Base-by-base conservation (phyloP, 257 asterid genomes). In the Scutellaria barbata region DNA sequence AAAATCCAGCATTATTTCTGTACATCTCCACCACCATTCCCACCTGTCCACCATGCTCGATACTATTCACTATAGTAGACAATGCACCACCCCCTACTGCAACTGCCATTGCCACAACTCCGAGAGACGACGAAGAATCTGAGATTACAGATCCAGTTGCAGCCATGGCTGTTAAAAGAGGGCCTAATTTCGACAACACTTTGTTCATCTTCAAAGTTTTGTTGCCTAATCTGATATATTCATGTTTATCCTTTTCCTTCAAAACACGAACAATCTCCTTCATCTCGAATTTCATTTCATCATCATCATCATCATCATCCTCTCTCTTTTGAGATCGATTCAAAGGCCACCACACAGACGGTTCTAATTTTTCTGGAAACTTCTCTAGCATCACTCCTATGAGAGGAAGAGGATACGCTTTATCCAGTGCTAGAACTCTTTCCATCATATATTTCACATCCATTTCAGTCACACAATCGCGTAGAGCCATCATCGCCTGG, bases 1-100 rank as follows among this genome's bases (percentile, higher is more conserved):
- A 77, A 37, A 57, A 72, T 25, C 81, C 81, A n/a, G 81, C 75
- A 51, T 52, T 25, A 25, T 68, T 68, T 35, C 81, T 77, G 42
- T 77, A 77, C 78, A 66, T 77, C 58, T 77, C 81, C 3, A 77
- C 35, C 46, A 72, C 78, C 81, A 77, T 77, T 51, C 81, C 81
- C 62, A 72, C 72, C 11, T 77, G 81, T 14, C 78, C 81, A 0
- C 81, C 81, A 13, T 77, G 81, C 81, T 72, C 78, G 0, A 77
- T 5, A 41, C 66, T 18, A 33, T 77, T 77, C 71, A 72, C 81
- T 13, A 66, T 12, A 25, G 62, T 60, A 2, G 75, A 46, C 67
- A 77, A 33, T 4, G 73, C 78, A 1, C 81, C 81, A 5, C 58
- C 74, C 16, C 48, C 71, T 6, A 77, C 75, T 7, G 74, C 81